Conservation (phyloP, 129 eudicot species). For the Arctium minus region DNA sequence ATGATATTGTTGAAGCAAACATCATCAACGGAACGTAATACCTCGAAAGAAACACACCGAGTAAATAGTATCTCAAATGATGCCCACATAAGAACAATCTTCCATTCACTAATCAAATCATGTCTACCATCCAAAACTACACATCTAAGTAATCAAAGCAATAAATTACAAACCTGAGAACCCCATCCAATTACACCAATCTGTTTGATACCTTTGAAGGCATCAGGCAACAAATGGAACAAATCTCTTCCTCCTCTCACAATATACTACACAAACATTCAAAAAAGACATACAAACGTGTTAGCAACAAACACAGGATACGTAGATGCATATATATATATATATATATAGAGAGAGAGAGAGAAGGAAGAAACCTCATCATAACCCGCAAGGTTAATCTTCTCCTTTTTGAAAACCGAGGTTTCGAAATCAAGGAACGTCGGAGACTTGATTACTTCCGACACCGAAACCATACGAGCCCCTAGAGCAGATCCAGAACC, state of each 20-base stretch:
- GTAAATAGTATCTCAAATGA: background rate
- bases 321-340: background rate
- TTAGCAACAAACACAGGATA: background rate
- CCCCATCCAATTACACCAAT: constrained; percentile 99
- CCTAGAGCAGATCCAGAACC: constrained; percentile 49
- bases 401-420: constrained; percentile 78
- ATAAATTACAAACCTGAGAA: constrained; percentile 59
- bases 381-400: constrained; percentile 70
- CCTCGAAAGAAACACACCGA: background rate
- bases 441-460: constrained; percentile 39
- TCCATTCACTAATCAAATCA: background rate
- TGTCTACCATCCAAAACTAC: background rate
- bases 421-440: constrained; percentile 71
- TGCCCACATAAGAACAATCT: background rate
- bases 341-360: background rate
- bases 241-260: constrained; percentile 94
- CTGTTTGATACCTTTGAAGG: constrained; percentile 90
- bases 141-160: background rate
- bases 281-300: background rate
- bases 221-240: constrained; percentile 76
- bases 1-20: background rate
- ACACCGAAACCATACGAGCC: constrained; percentile 60
- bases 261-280: constrained; percentile 51
- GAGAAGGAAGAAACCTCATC: constrained; percentile 59
- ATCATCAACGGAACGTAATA: background rate